phyloP scores from a whole-genome alignment of 345 rosid species.

The Lepidium sativum region DNA sequence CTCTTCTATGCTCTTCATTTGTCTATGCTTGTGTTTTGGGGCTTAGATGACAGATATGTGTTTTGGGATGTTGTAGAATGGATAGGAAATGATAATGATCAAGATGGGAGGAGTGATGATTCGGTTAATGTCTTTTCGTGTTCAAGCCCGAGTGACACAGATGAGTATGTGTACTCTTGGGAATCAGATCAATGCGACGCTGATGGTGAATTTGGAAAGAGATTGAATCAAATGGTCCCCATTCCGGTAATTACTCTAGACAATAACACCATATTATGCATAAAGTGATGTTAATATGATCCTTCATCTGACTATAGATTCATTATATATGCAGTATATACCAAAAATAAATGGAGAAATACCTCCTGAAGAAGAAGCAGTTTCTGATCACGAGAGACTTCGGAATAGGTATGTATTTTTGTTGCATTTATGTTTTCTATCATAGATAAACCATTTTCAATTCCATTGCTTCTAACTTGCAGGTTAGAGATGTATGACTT shows the following conservation, averaged over 20 bases:
- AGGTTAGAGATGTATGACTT: constrained; percentile 28
- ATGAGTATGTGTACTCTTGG: constrained; percentile 51
- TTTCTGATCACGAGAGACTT: constrained; percentile 92
- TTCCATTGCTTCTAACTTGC: background rate
- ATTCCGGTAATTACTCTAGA: constrained; percentile 50
- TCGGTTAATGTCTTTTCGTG: constrained; percentile 42
- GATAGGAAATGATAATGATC: constrained; percentile 47
- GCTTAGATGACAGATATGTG: background rate
- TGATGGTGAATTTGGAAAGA: constrained; percentile 71
- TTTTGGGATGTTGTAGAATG: constrained; percentile 24
- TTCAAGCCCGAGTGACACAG: constrained; percentile 54
- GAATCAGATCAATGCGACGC: constrained; percentile 50
- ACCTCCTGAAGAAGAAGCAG: constrained; percentile 86
- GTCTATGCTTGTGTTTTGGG: background rate
- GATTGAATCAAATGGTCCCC: constrained; percentile 70
- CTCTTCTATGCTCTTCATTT: background rate
- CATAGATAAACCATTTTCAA: background rate
- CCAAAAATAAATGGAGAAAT: constrained; percentile 92
- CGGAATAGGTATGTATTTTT: constrained; percentile 44
- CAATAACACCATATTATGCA: background rate
- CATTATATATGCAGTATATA: constrained; percentile 49
- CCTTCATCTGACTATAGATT: background rate
- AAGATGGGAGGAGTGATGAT: constrained; percentile 47
- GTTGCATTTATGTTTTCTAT: background rate
- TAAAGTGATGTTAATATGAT: background rate